phyloP scores from a whole-genome alignment of 176 grass and related monocot genomes.

The Sorghum bicolor region Sorghum_bicolor_NCBIv3 NC_012875.2:58957501-58958000 shows the following conservation, averaged over 20 bases:
- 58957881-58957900: conserved; percentile 66
- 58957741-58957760: conserved; percentile 96
- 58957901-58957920: conserved; percentile 88
- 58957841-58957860: conserved; percentile 53
- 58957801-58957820: conserved; percentile 85
- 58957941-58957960: conserved; percentile 70
- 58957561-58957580: conserved; percentile 83
- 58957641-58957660: conserved; percentile 76
- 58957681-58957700: conserved; percentile 97
- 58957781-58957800: conserved; percentile 92
- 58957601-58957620: conserved; percentile 85
- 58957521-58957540: conserved; percentile 78
- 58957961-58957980: conserved; percentile 59
- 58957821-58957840: conserved; percentile 90
- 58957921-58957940: conserved; percentile 86
- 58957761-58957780: conserved; percentile 60
- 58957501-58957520: conserved; percentile 50
- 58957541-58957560: conserved; percentile 82
- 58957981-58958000: conserved; percentile 88
- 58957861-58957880: conserved; percentile 98
- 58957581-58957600: conserved; percentile 77
- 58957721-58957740: conserved; percentile 92
- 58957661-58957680: conserved; percentile 71
- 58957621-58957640: conserved; percentile 47
- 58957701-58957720: conserved; percentile 73